Base-by-base conservation (phyloP, 2,329 filamentous ascomycete species). In the Pseudogymnoascus sp. region DNA sequence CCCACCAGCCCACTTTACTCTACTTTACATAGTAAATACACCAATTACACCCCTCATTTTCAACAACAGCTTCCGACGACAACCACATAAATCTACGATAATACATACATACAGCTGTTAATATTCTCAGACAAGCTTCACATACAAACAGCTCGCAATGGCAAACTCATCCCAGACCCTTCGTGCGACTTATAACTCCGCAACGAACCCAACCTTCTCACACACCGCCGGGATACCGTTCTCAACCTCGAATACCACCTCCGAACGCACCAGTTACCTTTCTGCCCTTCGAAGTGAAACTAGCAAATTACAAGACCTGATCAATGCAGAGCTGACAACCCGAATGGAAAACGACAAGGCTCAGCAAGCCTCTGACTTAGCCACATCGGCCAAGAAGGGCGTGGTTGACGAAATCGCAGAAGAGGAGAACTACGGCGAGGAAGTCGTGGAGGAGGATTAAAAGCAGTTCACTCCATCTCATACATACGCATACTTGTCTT, bases 391-490 rank as follows among this genome's bases (percentile, higher is more conserved):
- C 65, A 76, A 60, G 74, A 76, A 63, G 73, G 74, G 63, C 74
- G 73, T 63, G 7, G 70, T 79, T 8, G 81, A 85, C 65, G 84
- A 87, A 65, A 79, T 75, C 10, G 81, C 82, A 66, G 85, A 87
- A 71, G 89, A 91, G 72, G 85, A 90, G 70, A 89, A 92, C 72
- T 96, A 96, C 73, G 92, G 91, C 59, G 92, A 96, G 75, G 91
- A 96, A 74, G 83, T 86, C 23, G 78, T 83, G 11, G 86, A 87
- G 60, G 87, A 89, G 45, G 87, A 89, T 63, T 83, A 83, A 62
- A 57, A 6, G 11, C 26, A 21, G 2, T 34, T 34, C 8, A 12
- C 6, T 5, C 10, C 16, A n/a, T 18, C 10, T 21, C 51, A 18
- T 57, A 16, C 29, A 21, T 34, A 57, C 16, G 29, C n/a, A 34